phyloP scores from a whole-genome alignment of 2,329 filamentous ascomycete genomes.

The Amylocarpus encephaloides region DNA sequence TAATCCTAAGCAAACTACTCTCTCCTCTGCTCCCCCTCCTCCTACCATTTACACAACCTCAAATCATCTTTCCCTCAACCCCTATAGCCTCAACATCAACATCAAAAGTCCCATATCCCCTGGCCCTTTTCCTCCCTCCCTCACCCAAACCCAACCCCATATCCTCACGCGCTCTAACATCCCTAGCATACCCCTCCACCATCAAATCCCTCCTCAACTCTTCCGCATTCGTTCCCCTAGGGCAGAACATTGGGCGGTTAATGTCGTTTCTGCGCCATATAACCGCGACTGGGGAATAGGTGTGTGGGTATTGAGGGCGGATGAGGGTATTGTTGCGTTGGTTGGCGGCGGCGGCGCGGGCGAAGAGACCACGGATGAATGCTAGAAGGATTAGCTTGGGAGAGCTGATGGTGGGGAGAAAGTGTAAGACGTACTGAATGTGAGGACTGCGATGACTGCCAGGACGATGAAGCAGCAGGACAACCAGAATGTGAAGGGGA shows the following conservation, averaged over 20 bases:
- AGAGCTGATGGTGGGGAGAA: neutral
- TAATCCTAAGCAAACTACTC: no score
- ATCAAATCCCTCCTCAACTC: neutral
- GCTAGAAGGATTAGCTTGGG: neutral
- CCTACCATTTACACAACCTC: neutral
- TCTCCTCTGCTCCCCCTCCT: no score
- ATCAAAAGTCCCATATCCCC: neutral
- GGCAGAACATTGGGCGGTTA: neutral
- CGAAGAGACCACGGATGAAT: neutral
- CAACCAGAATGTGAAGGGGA: neutral
- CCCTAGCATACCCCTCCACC: neutral
- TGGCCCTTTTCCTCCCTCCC: neutral
- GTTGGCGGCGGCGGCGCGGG: neutral
- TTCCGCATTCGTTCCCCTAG: neutral
- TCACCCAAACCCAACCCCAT: neutral
- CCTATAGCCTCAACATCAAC: neutral
- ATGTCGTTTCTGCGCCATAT: neutral
- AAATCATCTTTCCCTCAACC: neutral
- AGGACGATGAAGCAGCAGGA: neutral
- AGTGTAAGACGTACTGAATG: neutral
- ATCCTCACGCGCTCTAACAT: neutral
- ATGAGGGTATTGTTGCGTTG: neutral
- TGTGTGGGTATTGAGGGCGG: neutral
- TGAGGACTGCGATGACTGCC: neutral
- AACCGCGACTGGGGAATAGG: neutral